A percentile compares a stretch with the other conserved stretches of the same genome.
These are phyloP conservation scores for Mallotus japonicus DNA, from an alignment of 441 rosid genomes.

Conservation along the genomic window DNA sequence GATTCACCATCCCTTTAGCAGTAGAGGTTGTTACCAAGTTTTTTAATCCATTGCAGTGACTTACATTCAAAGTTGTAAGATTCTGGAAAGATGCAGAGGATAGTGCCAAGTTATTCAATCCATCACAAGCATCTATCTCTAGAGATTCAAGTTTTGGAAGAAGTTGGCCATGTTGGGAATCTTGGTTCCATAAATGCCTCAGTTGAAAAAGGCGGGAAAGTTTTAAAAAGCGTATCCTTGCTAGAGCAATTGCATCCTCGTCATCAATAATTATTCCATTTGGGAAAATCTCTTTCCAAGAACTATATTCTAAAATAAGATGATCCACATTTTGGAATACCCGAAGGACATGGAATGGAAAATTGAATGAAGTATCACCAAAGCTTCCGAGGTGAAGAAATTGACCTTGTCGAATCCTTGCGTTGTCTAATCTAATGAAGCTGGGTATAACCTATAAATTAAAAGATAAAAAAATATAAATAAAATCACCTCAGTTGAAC, in stretches of 20 bases:
- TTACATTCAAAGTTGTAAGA: not conserved
- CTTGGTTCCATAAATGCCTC: not conserved
- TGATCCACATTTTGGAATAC: slow-evolving; percentile 21
- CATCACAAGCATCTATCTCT: fast-evolving
- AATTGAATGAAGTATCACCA: slow-evolving; percentile 5
- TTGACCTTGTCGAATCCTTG: slow-evolving; percentile 3
- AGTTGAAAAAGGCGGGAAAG: fast-evolving
- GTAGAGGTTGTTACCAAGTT: slow-evolving; percentile 14
- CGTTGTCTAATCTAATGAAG: no score
- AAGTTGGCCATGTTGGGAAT: no score
- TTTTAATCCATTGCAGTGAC: not conserved
- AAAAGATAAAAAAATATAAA: no score
- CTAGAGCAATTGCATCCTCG: not conserved
- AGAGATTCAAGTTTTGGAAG: not conserved
- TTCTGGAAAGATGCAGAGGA: not conserved
- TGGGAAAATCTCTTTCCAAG: slow-evolving; percentile 21
- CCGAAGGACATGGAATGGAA: slow-evolving; percentile 24
- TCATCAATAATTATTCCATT: not conserved
- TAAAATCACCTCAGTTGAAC: no score
- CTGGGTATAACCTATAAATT: no score
- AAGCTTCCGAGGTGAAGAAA: slow-evolving; percentile 15
- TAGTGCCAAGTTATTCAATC: slow-evolving; percentile 9
- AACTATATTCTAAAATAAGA: not conserved
- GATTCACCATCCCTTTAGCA: slow-evolving; percentile 31
- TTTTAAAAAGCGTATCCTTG: not conserved